Evolutionary conservation across 192 early-diverging fungal species (phyloP), one percentile per base, ranked within the genome.

Genomic region (Umbelopsis isabellina): DNA sequence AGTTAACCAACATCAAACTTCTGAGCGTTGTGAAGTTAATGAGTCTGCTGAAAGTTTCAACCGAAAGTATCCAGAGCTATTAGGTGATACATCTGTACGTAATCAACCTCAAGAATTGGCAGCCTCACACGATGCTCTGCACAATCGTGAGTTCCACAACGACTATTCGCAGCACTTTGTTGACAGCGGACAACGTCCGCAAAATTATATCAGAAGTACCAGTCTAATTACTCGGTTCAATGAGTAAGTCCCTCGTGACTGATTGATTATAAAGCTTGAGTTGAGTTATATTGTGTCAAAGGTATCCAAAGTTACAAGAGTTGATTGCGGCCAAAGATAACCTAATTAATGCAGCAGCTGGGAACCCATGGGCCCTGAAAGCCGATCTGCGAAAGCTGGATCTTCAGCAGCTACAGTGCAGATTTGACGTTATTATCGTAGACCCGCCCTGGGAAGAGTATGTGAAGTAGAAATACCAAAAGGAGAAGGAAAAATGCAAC

Each of bases 341-440:
- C 13, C 27, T 80, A 13, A 79, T 84, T 2, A 61, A 46, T 4
- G 70, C 65, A 33, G 66, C 68, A 52, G 81, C 86, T 18, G 83
- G 80, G 15, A 81, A 81, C 2, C 79, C 88, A 44, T 73, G 82
- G 66, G 77, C 75, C 61, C 46, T 87, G 20, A 69, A 81, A 5
- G 77, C 79, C 0, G 82, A 89, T 72, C 75, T 89, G 49, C 65
- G 79, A 49, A 77, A 66, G 7, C 85, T 87, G 53, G 79, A 88
- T 37, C 74, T 87, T 52, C 67, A 72, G 27, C 67, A 49, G 3
- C 65, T 88, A 18, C 78, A 77, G 15, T 61, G 51, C 5, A 73
- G 80, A 66, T 88, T 88, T 76, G 88, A 90, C 74, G 88, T 90
- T 20, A 87, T 90, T 51, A 70, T 90, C 2, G 78, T 90, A 46